Percentiles rank a stretch among this genome's conserved stretches.
Conservation (phyloP, 2,329 filamentous ascomycete genomes). For the Dothiorella sarmentorum region DNA sequence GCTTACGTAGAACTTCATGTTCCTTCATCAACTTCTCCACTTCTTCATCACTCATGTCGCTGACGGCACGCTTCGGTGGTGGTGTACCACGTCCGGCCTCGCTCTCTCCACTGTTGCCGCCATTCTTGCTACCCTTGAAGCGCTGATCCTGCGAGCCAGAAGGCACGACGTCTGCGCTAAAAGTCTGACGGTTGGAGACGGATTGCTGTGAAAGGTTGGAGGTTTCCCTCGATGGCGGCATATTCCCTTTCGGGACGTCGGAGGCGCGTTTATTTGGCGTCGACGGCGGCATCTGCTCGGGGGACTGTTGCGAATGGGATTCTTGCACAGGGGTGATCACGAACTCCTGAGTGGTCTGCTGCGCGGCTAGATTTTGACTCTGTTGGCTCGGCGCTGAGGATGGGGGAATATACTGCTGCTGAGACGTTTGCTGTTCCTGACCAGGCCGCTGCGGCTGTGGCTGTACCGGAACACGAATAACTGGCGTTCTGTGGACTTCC, state of each 20-base stretch:
- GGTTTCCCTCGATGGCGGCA: slow-evolving; percentile 5
- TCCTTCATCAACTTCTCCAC: slow-evolving; percentile 47
- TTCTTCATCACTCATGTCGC: slow-evolving; percentile 48
- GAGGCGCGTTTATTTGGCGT: slow-evolving; percentile 5
- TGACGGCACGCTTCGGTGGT: slow-evolving; percentile 39
- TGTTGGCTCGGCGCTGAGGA: slow-evolving; percentile 30
- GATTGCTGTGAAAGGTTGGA: background rate
- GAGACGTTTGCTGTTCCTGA: slow-evolving; percentile 33
- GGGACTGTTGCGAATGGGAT: background rate
- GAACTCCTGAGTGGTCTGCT: background rate
- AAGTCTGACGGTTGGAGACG: slow-evolving; percentile 32
- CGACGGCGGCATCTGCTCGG: slow-evolving; percentile 12
- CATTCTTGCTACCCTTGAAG: slow-evolving; percentile 38
- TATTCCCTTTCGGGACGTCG: background rate
- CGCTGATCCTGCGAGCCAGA: slow-evolving; percentile 44
- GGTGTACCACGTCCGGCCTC: slow-evolving; percentile 44
- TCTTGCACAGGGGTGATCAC: slow-evolving; percentile 8
- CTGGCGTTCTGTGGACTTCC: slow-evolving; percentile 33
- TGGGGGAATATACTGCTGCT: slow-evolving; percentile 34
- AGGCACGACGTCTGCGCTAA: slow-evolving; percentile 45
- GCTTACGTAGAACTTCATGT: slow-evolving; percentile 48
- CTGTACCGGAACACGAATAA: slow-evolving; percentile 20
- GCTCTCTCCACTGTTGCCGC: slow-evolving; percentile 26
- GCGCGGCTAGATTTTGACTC: slow-evolving; percentile 29
- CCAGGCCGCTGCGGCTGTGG: slow-evolving; percentile 26